Conservation (phyloP, 2,329 filamentous ascomycete species). For the Diaporthe caulivora region DNA sequence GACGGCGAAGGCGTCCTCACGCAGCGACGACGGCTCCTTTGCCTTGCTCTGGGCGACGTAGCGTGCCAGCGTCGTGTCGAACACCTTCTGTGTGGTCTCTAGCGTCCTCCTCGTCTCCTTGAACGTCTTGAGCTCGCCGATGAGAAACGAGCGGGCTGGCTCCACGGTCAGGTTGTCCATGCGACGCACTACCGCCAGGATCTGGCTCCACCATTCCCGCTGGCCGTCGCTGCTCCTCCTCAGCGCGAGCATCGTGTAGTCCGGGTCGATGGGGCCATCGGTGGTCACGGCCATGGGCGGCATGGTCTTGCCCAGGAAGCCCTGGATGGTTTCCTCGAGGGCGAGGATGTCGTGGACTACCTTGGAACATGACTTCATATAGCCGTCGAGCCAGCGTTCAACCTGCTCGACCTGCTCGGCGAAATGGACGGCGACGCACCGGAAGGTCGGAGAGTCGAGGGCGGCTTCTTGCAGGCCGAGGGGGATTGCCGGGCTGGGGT, state of each 20-base stretch:
- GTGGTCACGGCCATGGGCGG: conserved; percentile 76
- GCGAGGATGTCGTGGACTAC: conserved; percentile 73
- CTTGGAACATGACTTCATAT: conserved; percentile 65
- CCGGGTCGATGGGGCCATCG: conserved; percentile 91
- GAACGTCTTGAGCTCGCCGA: conserved; percentile 84
- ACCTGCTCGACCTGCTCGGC: conserved; percentile 91
- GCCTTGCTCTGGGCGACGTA: conserved; percentile 90
- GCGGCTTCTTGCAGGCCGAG: conserved; percentile 94
- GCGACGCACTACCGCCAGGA: conserved; percentile 80
- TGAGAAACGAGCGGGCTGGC: conserved; percentile 83
- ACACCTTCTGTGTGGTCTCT: conserved; percentile 85
- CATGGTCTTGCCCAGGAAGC: conserved; percentile 80
- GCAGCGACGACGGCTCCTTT: conserved; percentile 90
- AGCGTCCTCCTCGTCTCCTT: conserved; percentile 84
- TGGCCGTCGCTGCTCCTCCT: conserved; percentile 87
- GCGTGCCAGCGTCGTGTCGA: conserved; percentile 83
- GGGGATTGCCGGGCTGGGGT: conserved; percentile 66
- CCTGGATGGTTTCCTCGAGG: conserved; percentile 84
- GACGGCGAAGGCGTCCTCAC: conserved; percentile 95
- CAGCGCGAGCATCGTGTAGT: conserved; percentile 91
- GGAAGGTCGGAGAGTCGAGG: conserved; percentile 96
- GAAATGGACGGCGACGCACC: conserved; percentile 87
- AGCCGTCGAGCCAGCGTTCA: conserved; percentile 87
- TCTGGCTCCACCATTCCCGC: conserved; percentile 86
- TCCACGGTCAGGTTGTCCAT: conserved; percentile 84